Base-by-base conservation (phyloP, 768 basidiomycete genomes). In the Pleurotus ostreatus region DNA sequence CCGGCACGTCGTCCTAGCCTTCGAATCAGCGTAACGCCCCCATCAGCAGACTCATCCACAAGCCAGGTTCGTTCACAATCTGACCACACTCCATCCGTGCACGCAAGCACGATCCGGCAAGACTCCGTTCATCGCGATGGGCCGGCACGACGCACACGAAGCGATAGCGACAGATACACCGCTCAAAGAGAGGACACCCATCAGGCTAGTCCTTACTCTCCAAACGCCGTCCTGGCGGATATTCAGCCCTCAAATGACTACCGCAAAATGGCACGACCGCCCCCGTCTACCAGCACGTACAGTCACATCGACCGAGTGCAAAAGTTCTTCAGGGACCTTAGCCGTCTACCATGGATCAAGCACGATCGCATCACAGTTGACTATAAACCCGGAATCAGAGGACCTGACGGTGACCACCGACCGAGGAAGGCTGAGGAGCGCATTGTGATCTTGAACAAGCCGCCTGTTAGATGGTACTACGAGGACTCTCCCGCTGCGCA, bases 391-490 rank as follows among this genome's bases (percentile, higher is more conserved):
- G 15, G n/a, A 2, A 37, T n/a, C 5, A 13, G 48, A 13, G 48
- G n/a, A n/a, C 30, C 30, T 34, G 34, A 34, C 11, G 20, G 39
- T 15, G 11, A 8, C 41, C 18, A 41, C 15, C 38, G 51, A 18
- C n/a, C 13, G 6, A 11, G 38, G 11, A n/a, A 23, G 15, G 4
- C 22, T 0, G 15, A 34, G 7, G 48, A 49, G 26, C 20, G 39
- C 5, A 41, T 53, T 11, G 26, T 53, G 37, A 39, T 53, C 13
- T 13, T 53, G 34, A 39, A 53, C 23, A 25, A 53, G 18, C 39
- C 51, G 23, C 51, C 51, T 41, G 15, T 39, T 2, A 39, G 51
- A 23, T 53, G 51, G 51, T 53, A 53, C 25, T 53, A 53, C 20
- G 16, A 53, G 12, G 12, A 25, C 11, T 41, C 51, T 41, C 22